Evolutionary conservation across 805 yeast genomes (phyloP).

Genomic region (Suhomyces tanzawaensis): DNA sequence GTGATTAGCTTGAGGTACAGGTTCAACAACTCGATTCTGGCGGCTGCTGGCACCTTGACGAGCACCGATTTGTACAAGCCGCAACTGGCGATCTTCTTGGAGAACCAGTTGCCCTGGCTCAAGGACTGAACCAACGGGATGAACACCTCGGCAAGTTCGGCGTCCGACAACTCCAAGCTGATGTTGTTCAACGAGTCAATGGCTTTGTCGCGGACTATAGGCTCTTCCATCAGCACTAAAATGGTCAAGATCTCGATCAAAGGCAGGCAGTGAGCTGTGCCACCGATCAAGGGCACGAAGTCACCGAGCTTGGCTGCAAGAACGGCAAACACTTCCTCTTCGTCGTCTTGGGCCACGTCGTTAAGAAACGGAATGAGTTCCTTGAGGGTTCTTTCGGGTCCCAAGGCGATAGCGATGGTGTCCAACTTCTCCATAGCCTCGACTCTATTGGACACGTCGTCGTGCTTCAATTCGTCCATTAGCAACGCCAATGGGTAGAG

Average conservation of each 20-base stretch:
- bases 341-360: constrained; percentile 92
- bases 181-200: constrained; percentile 78
- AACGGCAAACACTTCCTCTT: constrained; percentile 94
- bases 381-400: constrained; percentile 85
- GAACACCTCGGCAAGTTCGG: constrained; percentile 64
- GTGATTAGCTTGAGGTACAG: constrained; percentile 68
- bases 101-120: constrained; percentile 91
- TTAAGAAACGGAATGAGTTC: constrained; percentile 89
- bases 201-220: constrained; percentile 92
- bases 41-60: constrained; percentile 51
- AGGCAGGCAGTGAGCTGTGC: constrained; percentile 53
- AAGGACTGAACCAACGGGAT: constrained; percentile 75
- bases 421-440: constrained; percentile 93
- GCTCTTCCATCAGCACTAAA: constrained; percentile 91
- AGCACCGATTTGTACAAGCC: constrained; percentile 78
- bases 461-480: constrained; percentile 96
- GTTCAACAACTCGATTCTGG: constrained; percentile 61
- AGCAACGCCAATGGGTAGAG: constrained; percentile 92
- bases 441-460: constrained; percentile 89
- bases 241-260: constrained; percentile 67
- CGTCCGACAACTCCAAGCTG: constrained; percentile 57
- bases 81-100: constrained; percentile 85
- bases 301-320: constrained; percentile 87
- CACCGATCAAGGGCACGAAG: constrained; percentile 89
- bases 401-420: constrained; percentile 91